Evolutionary conservation across 73 alveolate genomes (phyloP).

Genomic region (Paramecium sonneborni): DNA sequence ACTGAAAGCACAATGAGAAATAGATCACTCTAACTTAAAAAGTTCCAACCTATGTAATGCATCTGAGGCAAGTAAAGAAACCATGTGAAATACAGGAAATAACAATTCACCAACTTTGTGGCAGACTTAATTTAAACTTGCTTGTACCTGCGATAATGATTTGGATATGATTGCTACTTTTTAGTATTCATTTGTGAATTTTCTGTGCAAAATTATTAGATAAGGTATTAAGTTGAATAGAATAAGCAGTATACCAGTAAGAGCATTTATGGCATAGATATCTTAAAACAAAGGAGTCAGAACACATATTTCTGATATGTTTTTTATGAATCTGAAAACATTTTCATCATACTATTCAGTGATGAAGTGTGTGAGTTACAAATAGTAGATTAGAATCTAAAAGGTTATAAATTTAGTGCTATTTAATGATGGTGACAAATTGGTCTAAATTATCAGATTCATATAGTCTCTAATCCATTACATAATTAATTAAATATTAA

Average conservation of each 20-base stretch:
- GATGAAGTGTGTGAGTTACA: neutral
- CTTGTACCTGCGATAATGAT: slow-evolving; percentile 1
- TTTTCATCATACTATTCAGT: neutral
- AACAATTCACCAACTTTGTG: neutral
- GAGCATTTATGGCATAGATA: neutral
- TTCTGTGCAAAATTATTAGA: neutral
- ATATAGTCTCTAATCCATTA: slow-evolving; percentile 24
- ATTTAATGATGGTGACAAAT: neutral
- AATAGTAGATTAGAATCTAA: slow-evolving; percentile 11
- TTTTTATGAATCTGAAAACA: neutral
- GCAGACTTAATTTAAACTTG: neutral
- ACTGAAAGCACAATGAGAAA: neutral
- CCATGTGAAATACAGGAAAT: slow-evolving; percentile 27
- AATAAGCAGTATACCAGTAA: neutral
- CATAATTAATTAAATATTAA: slow-evolving; percentile 19
- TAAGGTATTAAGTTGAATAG: neutral
- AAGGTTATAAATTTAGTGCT: neutral
- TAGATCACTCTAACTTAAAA: neutral
- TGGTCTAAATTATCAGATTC: slow-evolving; percentile 10
- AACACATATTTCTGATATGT: neutral
- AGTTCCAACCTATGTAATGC: neutral
- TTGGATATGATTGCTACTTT: slow-evolving; percentile 12
- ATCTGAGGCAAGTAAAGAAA: neutral
- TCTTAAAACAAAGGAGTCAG: neutral
- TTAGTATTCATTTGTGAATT: neutral